A percentile compares a stretch with the other conserved stretches of the same genome.
These are phyloP conservation scores for Botrytis pseudocinerea DNA, from an alignment of 2,329 filamentous ascomycete genomes.

Conservation along the genomic window DNA sequence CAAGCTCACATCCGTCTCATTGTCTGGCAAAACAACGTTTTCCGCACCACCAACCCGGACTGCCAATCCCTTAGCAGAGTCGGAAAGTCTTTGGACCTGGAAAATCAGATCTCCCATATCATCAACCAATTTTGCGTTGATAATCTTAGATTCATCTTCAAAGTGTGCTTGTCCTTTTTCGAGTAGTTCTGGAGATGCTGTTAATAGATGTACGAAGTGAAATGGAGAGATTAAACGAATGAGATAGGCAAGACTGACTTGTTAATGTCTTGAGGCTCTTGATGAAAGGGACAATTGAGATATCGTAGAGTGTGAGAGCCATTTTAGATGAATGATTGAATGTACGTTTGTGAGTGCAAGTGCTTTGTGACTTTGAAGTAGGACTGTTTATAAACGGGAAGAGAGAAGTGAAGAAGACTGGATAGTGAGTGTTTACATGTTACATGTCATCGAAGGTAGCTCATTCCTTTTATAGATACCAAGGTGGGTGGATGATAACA, in stretches of 20 bases:
- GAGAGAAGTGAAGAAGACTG: background rate
- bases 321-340: slow-evolving; percentile 1
- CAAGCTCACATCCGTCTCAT: slow-evolving; percentile 21
- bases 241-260: slow-evolving; percentile 7
- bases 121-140: slow-evolving; percentile 45
- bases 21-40: background rate
- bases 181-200: slow-evolving; percentile 6
- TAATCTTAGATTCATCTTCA: slow-evolving; percentile 19
- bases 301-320: slow-evolving; percentile 19
- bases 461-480: background rate
- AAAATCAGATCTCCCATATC: slow-evolving; percentile 53
- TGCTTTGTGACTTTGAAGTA: background rate
- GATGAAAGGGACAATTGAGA: slow-evolving; percentile 7
- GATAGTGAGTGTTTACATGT: background rate
- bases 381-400: background rate
- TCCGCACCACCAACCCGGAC: slow-evolving; percentile 44
- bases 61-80: slow-evolving; percentile 46
- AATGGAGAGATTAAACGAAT: too few species aligned
- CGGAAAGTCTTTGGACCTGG: slow-evolving; percentile 49
- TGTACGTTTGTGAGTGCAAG: background rate
- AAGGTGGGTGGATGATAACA: background rate
- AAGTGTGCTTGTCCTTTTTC: slow-evolving; percentile 8
- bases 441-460: background rate
- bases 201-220: background rate
- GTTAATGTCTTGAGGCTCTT: slow-evolving; percentile 8